These are phyloP conservation scores for Fusarium nurragi DNA, from an alignment of 2,329 filamentous ascomycete species.

Conservation along the genomic window DNA sequence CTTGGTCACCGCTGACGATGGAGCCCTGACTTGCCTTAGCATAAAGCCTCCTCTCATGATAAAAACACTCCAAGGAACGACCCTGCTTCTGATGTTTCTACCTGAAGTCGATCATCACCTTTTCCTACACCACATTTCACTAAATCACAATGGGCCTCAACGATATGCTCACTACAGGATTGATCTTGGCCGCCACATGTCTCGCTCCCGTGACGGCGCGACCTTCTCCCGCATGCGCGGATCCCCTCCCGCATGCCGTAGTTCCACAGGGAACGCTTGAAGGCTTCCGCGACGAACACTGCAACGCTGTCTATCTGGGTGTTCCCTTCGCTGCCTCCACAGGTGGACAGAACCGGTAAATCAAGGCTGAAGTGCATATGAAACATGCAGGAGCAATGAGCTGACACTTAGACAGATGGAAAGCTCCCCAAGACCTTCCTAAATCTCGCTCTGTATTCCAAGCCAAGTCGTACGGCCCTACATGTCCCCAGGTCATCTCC, in stretches of 20 bases:
- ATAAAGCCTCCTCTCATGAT: not conserved
- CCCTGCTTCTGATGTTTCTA: not conserved
- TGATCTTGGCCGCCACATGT: slow-evolving; percentile 32
- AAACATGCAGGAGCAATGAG: not conserved
- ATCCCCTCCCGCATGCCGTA: slow-evolving; percentile 17
- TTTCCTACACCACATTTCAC: not conserved
- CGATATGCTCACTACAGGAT: slow-evolving; percentile 19
- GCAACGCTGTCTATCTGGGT: slow-evolving; percentile 51
- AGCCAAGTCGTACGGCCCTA: slow-evolving; percentile 35
- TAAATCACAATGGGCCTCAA: slow-evolving; percentile 32
- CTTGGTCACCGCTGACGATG: not conserved
- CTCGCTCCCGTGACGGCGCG: slow-evolving; percentile 1
- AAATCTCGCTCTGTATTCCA: slow-evolving; percentile 15
- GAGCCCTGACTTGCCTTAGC: not conserved
- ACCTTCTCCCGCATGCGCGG: not conserved
- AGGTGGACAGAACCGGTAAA: slow-evolving; percentile 50
- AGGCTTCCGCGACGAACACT: slow-evolving; percentile 49
- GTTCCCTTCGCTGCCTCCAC: slow-evolving; percentile 53
- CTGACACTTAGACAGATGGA: slow-evolving; percentile 33
- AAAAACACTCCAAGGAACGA: not conserved
- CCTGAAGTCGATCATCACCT: slow-evolving; percentile 29
- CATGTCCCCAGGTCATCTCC: slow-evolving; percentile 40
- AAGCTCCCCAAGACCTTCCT: slow-evolving; percentile 34
- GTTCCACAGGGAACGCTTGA: slow-evolving; percentile 47
- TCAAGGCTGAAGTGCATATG: not conserved